Evolutionary conservation across 495 filamentous ascomycete genomes (phyloP), one percentile per base, ranked within the genome.

Genomic region (Rhypophila decipiens): DNA sequence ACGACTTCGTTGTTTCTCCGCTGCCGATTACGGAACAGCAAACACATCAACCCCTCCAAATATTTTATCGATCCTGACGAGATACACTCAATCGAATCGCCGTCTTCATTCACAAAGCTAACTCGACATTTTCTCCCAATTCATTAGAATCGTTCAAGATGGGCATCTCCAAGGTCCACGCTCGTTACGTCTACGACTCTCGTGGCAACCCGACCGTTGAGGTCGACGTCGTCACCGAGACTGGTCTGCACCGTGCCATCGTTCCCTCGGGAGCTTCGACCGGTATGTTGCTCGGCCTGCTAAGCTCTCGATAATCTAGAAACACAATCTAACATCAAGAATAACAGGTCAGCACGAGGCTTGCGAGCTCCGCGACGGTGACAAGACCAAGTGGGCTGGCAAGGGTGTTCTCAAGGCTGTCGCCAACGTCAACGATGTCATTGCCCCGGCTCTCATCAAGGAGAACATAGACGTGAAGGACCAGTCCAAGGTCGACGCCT

Each of bases 121-220:
- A n/a, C n/a, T n/a, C n/a, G n/a, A n/a, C n/a, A n/a, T n/a, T n/a
- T n/a, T n/a, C n/a, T n/a, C n/a, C n/a, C n/a, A n/a, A n/a, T n/a
- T n/a, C n/a, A n/a, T n/a, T 41, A 56, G 52, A 56, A 48, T 19
- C 45, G 46, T 42, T 22, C 53, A 88, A 59, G 49, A 99, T 97
- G 94, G 75, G 84, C 63, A 97, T 99, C 78, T 82, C 85, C 67
- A 96, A 96, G 82, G 87, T 99, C 71, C 90, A 97, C 82, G 94
- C 93, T 64, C 91, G 94, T 64, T 88, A 83, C 56, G 89, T 99
- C 75, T 99, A 99, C 79, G 94, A 99, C 83, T 97, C 93, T 68
- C 94, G 94, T 66, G 94, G 93, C 66, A 97, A 95, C 79, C 88
- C 89, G 56, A 95, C 89, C 67, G 88, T 91, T 61, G 72, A 78